These are phyloP conservation scores for Nissolia schottii DNA, from an alignment of 306 rosid species.

Conservation along the genomic window DNA sequence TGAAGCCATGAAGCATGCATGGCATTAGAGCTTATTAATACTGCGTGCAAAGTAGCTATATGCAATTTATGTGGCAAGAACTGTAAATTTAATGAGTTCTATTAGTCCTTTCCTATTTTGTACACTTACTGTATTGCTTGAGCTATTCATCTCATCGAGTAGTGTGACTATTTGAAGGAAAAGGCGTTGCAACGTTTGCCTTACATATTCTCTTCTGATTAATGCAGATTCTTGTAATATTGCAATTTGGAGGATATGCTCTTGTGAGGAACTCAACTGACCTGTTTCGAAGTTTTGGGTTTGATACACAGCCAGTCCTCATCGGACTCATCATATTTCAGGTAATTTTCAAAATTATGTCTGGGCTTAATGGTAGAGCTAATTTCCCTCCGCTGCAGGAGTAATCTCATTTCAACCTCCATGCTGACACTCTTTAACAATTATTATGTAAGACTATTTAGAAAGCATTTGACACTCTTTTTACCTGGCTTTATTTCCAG, in stretches of 20 bases:
- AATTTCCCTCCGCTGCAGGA: background rate
- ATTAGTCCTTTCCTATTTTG: background rate
- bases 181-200: conserved; percentile 4
- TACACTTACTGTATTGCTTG: background rate
- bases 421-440: background rate
- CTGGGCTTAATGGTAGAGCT: background rate
- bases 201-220: conserved; percentile 14
- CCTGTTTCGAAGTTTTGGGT: conserved; percentile 86
- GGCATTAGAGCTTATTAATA: background rate
- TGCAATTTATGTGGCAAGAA: background rate
- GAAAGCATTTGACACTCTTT: background rate
- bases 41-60: background rate
- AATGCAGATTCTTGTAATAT: conserved; percentile 75
- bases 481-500: conserved; percentile 40
- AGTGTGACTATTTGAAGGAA: background rate
- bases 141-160: background rate
- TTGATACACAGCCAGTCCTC: conserved; percentile 91
- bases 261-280: conserved; percentile 87
- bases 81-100: background rate
- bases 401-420: background rate
- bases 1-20: conserved; percentile 4
- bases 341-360: conserved; percentile 39
- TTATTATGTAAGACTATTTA: background rate
- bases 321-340: conserved; percentile 90
- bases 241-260: conserved; percentile 98